phyloP scores from a whole-genome alignment of 2,329 filamentous ascomycete genomes.

The Calonectria pteridis region DNA sequence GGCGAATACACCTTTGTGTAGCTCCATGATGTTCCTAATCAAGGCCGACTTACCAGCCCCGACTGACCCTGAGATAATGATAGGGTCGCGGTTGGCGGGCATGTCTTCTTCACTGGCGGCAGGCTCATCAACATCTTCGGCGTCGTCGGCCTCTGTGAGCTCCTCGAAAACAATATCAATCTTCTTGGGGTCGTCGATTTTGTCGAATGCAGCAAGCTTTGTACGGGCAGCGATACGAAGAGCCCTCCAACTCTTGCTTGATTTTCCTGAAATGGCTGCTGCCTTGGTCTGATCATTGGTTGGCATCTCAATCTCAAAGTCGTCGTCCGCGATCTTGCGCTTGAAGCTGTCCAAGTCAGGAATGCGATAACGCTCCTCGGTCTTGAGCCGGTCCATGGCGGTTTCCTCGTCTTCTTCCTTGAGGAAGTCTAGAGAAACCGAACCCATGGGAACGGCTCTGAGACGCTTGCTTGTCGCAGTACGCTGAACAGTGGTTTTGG shows the following conservation, averaged over 20 bases:
- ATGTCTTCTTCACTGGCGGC: slow-evolving; percentile 50
- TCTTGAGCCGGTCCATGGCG: slow-evolving; percentile 78
- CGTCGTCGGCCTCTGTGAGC: slow-evolving; percentile 53
- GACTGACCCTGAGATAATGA: slow-evolving; percentile 77
- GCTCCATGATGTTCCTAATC: slow-evolving; percentile 71
- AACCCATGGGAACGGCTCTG: slow-evolving; percentile 76
- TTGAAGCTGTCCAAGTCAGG: slow-evolving; percentile 80
- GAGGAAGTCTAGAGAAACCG: slow-evolving; percentile 84
- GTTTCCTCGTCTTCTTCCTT: slow-evolving; percentile 70
- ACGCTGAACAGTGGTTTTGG: slow-evolving; percentile 74
- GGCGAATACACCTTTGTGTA: slow-evolving; percentile 75
- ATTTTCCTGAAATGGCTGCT: slow-evolving; percentile 75
- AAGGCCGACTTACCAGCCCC: slow-evolving; percentile 74
- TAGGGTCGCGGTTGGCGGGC: slow-evolving; percentile 64
- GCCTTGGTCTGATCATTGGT: slow-evolving; percentile 70
- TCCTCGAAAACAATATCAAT: slow-evolving; percentile 70
- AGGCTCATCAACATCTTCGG: slow-evolving; percentile 50
- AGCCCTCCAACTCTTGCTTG: slow-evolving; percentile 91
- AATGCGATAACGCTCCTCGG: slow-evolving; percentile 72
- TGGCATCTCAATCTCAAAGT: slow-evolving; percentile 89
- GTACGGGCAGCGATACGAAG: slow-evolving; percentile 82
- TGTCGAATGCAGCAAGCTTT: slow-evolving; percentile 84
- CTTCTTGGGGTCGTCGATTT: slow-evolving; percentile 86
- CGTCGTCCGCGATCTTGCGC: slow-evolving; percentile 79
- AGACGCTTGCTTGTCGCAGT: slow-evolving; percentile 79